phyloP scores from a whole-genome alignment of 2,329 filamentous ascomycete species.

The Huntiella decipiens region DNA sequence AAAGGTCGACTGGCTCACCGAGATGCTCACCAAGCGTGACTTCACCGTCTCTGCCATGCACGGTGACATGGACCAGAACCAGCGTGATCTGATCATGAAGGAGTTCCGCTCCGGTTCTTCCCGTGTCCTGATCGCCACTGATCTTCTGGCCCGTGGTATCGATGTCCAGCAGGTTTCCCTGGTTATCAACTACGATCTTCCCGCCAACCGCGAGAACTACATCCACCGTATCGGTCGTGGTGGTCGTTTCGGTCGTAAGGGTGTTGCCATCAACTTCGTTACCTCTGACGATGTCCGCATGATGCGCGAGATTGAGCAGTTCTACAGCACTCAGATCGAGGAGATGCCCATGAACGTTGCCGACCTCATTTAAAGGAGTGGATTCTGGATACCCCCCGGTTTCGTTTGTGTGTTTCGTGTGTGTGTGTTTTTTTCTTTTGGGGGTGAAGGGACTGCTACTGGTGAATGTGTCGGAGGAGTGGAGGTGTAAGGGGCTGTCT shows the following conservation, averaged over 20 bases:
- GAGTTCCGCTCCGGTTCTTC: constrained; percentile 98
- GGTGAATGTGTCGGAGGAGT: too few species aligned
- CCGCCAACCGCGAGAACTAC: constrained; percentile 99
- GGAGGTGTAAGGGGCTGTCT: too few species aligned
- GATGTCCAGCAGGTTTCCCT: constrained; percentile 98
- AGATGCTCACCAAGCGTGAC: constrained; percentile 95
- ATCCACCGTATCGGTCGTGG: constrained; percentile 99
- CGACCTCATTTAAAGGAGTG: constrained; percentile 44
- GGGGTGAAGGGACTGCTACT: too few species aligned
- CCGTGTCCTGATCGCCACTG: constrained; percentile 95
- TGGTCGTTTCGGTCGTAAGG: constrained; percentile 98
- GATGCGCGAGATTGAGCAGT: constrained; percentile 99
- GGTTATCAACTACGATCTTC: constrained; percentile 99
- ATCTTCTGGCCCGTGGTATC: constrained; percentile 96
- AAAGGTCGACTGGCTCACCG: constrained; percentile 99
- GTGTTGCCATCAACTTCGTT: constrained; percentile 99
- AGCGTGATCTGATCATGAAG: constrained; percentile 99
- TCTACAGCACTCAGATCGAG: constrained; percentile 99
- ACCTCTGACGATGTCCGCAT: constrained; percentile 97
- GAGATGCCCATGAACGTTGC: constrained; percentile 98
- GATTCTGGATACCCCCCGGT: constrained; percentile 8
- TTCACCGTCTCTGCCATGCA: constrained; percentile 99
- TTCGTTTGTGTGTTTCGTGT: not conserved
- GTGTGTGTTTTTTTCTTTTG: constrained; percentile 6
- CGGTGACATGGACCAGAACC: constrained; percentile 95